A percentile compares a stretch with the other conserved stretches of the same genome.
These are phyloP conservation scores for Sanghuangporus baumii DNA, from an alignment of 1,284 basidiomycete genomes.

Conservation along the genomic window DNA sequence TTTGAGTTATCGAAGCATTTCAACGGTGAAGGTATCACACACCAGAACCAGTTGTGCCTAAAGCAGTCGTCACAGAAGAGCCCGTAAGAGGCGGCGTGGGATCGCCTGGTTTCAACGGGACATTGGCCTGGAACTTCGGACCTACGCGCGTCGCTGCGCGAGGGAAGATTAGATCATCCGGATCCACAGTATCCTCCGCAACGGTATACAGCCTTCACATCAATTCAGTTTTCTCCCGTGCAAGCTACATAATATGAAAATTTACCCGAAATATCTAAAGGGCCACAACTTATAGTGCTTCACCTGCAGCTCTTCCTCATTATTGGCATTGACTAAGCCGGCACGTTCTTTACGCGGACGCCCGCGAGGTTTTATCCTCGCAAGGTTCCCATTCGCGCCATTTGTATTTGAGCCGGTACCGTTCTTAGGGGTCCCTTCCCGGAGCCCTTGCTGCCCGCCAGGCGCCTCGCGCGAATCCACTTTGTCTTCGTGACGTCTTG, in stretches of 20 bases:
- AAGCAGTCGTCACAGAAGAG: neutral
- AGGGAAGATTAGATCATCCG: conserved; percentile 93
- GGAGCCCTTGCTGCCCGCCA: neutral
- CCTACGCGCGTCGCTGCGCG: conserved; percentile 85
- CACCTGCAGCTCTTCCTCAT: conserved; percentile 70
- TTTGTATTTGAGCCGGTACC: neutral
- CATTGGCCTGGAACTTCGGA: conserved; percentile 75
- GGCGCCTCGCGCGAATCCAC: conserved; percentile 44
- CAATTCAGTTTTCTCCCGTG: conserved; percentile 8
- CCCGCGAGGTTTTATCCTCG: conserved; percentile 35
- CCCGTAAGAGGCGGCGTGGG: conserved; percentile 1
- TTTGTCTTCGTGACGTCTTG: conserved; percentile 81
- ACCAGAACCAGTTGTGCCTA: neutral
- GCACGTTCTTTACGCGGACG: conserved; percentile 62
- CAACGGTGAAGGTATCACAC: neutral
- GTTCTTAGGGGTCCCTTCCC: conserved; percentile 8
- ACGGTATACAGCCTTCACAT: conserved; percentile 73
- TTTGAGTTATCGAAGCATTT: neutral
- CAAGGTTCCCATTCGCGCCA: neutral
- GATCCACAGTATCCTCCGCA: conserved; percentile 89
- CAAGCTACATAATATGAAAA: conserved; percentile 4
- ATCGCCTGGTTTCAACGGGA: conserved; percentile 46
- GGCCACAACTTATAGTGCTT: conserved; percentile 93
- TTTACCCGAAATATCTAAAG: conserved; percentile 91
- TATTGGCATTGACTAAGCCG: conserved; percentile 47